Evolutionary conservation across 352 stramenopile species (phyloP), one percentile per base, ranked within the genome.

Genomic region (Phytopythium aichiense): DNA sequence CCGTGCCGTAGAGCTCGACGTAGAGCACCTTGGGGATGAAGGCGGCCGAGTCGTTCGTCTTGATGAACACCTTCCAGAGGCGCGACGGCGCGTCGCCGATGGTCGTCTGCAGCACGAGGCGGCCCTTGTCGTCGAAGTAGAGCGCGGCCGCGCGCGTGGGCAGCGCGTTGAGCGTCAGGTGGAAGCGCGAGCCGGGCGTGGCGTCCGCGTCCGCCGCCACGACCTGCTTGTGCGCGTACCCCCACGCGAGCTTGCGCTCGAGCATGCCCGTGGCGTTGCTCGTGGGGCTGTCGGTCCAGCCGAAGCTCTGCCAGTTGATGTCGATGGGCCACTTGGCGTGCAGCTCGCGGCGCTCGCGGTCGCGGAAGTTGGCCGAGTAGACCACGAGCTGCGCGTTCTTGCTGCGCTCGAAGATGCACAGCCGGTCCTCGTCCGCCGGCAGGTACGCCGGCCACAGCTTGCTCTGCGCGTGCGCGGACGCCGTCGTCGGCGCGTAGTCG

Each of bases 241-340:
- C 83, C 83, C 83, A 92, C 0, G 83, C 83, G 55, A 92, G 64
- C 64, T 65, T 73, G 52, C 83, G 79, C 60, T 92, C 83, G 48
- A 90, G 53, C 65, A 88, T 79, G 45, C 83, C 83, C 11, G 79
- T 90, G 18, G 63, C 52, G 51, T 92, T 92, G 56, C 61, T 88
- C 45, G 75, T 88, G 15, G 81, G 83, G 60, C 87, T 69, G 22
- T 59, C 58, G 7, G 83, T 92, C 83, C 83, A 92, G 40, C 83
- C 83, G 60, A 88, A 92, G 65, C 81, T 91, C 68, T 89, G 79
- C 83, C 83, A 92, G 57, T 88, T 89, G 71, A 92, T 89, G 65
- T 92, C 81, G 49, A 92, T 68, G 43, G 83, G 83, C 66, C 68
- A 82, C 62, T 88, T 87, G 23, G 72, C 58, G 66, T 92, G 73